Conservation (phyloP, 257 asterid genomes). For the Orobanche coerulescens region DNA sequence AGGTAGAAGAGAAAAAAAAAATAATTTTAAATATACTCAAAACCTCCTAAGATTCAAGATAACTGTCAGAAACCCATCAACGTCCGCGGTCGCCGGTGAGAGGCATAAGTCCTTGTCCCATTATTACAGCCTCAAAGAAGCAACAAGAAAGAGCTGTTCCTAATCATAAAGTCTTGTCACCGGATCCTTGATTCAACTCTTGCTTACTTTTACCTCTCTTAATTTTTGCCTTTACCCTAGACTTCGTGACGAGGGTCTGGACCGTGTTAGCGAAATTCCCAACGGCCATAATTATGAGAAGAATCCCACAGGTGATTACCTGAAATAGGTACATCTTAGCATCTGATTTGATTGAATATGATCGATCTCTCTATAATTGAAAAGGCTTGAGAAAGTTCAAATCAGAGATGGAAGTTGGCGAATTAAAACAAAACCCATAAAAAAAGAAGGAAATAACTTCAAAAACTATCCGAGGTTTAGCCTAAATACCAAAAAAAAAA, state of each 20-base stretch:
- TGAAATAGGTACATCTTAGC: conserved; percentile 27
- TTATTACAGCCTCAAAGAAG: conserved; percentile 22
- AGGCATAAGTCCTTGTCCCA: conserved; percentile 6
- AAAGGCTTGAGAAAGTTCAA: background rate
- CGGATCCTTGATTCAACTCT: conserved; percentile 44
- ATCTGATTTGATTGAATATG: background rate
- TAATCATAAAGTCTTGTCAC: conserved; percentile 33
- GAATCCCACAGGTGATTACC: conserved; percentile 89
- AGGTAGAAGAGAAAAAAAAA: background rate
- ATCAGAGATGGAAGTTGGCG: background rate
- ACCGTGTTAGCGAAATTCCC: conserved; percentile 90
- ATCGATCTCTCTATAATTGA: conserved; percentile 8
- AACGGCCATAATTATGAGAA: conserved; percentile 86
- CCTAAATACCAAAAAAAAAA: background rate
- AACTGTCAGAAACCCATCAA: conserved; percentile 17
- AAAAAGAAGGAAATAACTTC: too few species aligned
- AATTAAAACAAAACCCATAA: too few species aligned
- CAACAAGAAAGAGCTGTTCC: background rate
- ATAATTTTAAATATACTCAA: background rate
- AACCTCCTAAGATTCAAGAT: conserved; percentile 17
- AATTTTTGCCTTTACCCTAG: conserved; percentile 78
- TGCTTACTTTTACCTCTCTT: conserved; percentile 65
- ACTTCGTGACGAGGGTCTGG: conserved; percentile 81
- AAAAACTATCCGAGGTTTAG: background rate
- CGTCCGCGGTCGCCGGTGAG: conserved; percentile 15